Evolutionary conservation across 208 protist genomes (phyloP), one percentile per base, ranked within the genome.

Genomic region (Porcisia deanei): DNA sequence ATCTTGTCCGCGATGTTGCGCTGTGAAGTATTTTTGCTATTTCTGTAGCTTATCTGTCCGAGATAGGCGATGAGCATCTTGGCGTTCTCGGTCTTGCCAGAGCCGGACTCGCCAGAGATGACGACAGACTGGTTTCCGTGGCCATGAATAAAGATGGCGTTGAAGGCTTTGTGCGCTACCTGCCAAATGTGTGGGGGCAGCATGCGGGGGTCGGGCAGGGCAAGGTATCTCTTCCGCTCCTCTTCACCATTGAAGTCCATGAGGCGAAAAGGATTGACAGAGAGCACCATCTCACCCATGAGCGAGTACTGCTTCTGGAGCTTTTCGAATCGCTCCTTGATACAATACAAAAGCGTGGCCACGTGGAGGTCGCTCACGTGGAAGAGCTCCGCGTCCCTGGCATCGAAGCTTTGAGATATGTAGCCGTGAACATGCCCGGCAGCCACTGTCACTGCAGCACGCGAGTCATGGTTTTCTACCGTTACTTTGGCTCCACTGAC

Each of bases 71-170:
- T 92, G 34, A 98, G 79, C 77, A 91, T 90, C 83, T 98, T 98
- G 3, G 92, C 83, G 75, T 91, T 97, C 78, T 99, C 96, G 6
- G 97, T 99, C 87, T 99, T 99, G 16, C 98, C 98, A 22, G 97
- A 96, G 55, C 98, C 98, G 7, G 94, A 98, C 86, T 99, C 98
- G 60, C 98, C 98, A n/a, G 93, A 96, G 77, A 98, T 96, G 74
- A 98, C 83, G 69, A 98, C 85, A 41, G 92, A 96, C 83, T 98
- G 93, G 79, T 97, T 97, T 64, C 86, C 88, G 63, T 86, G 77
- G 57, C 86, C 86, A 58, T 88, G 86, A 39, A 95, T 54, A 22
- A 96, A 83, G 76, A 98, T 90, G 41, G 89, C 81, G 71, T 88
- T 88, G 85, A 91, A 97, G 25, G 93, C 88, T 69, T 90, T 93